Evolutionary conservation across 2,329 filamentous ascomycete genomes (phyloP).

Genomic region (Lachnum nothofagi): DNA sequence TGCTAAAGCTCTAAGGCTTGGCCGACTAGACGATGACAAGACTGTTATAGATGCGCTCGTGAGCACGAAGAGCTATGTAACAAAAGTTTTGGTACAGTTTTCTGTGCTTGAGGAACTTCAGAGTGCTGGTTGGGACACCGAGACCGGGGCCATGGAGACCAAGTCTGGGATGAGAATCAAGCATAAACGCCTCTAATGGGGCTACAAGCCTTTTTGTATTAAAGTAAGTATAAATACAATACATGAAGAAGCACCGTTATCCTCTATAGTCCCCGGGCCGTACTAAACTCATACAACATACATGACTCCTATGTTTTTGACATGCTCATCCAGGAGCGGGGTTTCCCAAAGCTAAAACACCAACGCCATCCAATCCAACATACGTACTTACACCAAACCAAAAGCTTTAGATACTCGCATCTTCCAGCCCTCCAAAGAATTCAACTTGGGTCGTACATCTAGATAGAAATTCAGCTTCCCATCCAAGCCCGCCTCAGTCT

Average conservation of each 20-base stretch:
- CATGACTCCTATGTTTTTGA: not conserved
- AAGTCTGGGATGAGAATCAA: conserved; percentile 42
- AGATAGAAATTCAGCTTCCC: conserved; percentile 58
- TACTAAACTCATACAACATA: not conserved
- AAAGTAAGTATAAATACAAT: too few species aligned
- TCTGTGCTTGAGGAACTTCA: conserved; percentile 34
- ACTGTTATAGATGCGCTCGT: conserved; percentile 6
- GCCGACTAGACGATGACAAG: not conserved
- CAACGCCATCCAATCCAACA: conserved; percentile 1
- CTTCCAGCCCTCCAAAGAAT: conserved; percentile 62
- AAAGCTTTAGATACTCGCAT: conserved; percentile 53
- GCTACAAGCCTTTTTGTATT: too few species aligned
- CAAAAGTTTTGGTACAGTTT: not conserved
- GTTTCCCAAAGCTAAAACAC: conserved; percentile 4
- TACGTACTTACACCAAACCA: conserved; percentile 42
- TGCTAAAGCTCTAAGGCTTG: conserved; percentile 4
- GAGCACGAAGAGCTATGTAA: not conserved
- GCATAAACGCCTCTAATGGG: not conserved
- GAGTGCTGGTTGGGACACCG: conserved; percentile 60
- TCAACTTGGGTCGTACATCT: conserved; percentile 64
- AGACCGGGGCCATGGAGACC: conserved; percentile 62
- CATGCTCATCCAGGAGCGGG: conserved; percentile 11
- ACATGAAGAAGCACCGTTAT: too few species aligned
- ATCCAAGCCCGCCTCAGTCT: conserved; percentile 36
- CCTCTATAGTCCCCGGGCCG: too few species aligned